A percentile compares a stretch with the other conserved stretches of the same genome.
phyloP scores from a whole-genome alignment of 2,329 filamentous ascomycete species.

The Cryphonectria nitschkei region DNA sequence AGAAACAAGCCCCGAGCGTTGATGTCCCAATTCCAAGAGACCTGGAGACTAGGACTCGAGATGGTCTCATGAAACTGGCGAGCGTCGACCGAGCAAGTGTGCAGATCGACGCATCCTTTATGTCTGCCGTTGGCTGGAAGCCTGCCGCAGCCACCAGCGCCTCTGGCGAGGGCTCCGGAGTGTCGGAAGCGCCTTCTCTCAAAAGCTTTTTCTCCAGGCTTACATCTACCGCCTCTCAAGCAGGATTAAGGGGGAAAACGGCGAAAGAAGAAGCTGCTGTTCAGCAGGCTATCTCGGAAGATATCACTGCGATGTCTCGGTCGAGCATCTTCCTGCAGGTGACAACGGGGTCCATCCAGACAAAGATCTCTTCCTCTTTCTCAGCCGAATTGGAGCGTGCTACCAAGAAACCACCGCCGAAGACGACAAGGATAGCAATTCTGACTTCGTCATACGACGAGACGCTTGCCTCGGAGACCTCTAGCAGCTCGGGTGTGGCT shows the following conservation, averaged over 20 bases:
- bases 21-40: constrained; percentile 75
- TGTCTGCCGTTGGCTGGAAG: constrained; percentile 87
- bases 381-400: constrained; percentile 88
- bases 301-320: constrained; percentile 70
- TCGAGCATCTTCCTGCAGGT: constrained; percentile 88
- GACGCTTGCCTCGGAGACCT: constrained; percentile 65
- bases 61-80: constrained; percentile 84
- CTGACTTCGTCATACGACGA: constrained; percentile 92
- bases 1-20: constrained; percentile 81
- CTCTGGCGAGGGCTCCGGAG: constrained; percentile 52
- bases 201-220: constrained; percentile 80
- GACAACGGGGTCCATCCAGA: constrained; percentile 81
- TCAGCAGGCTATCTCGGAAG: constrained; percentile 68
- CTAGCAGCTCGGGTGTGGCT: constrained; percentile 47
- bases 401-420: constrained; percentile 95
- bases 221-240: constrained; percentile 60
- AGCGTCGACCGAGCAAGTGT: constrained; percentile 84
- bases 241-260: constrained; percentile 55
- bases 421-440: constrained; percentile 81
- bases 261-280: constrained; percentile 65
- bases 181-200: constrained; percentile 63
- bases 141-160: constrained; percentile 49
- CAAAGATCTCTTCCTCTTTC: constrained; percentile 72
- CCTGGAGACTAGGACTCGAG: constrained; percentile 80
- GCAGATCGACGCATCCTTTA: constrained; percentile 89